Evolutionary conservation across 2,329 filamentous ascomycete genomes (phyloP), one percentile per base, ranked within the genome.

Genomic region (Colletotrichum paranaense): DNA sequence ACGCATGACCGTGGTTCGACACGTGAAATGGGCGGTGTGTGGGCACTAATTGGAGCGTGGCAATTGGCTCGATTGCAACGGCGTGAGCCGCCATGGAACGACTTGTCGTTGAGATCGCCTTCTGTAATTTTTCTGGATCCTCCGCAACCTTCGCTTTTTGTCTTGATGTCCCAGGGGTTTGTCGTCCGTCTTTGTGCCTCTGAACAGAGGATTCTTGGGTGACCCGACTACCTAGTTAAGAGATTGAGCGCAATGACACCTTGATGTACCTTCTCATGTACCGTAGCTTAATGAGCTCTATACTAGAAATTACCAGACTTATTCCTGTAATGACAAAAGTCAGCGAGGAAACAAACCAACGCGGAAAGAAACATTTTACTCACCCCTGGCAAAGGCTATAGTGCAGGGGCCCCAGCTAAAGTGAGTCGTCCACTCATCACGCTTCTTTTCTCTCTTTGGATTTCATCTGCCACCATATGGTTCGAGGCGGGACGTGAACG

Each of bases 1-100:
- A 60, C 71, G 67, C 67, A 66, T 73, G 71, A 73, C 67, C 16
- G 56, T 73, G 55, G 71, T 73, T 73, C 71, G 71, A 73, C 71
- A 73, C 56, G 71, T 73, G 67, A 73, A 73, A 64, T 68, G 53
- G 49, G 71, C 71, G 71, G 71, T 73, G 70, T 70, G 71, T 73
- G 71, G 71, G 62, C 46, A 70, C 62, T n/a, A 24, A 56, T 71
- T 65, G 46, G 56, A 42, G 30, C 16, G n/a, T 56, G 57, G 12
- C 62, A 35, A 73, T 73, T 73, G 71, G 71, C 28, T 55, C 30
- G 52, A 66, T 57, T 42, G 32, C 49, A 24, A 62, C 67, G 67
- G 60, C 62, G 67, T 67, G 67, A 66, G 67, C 71, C 71, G 71
- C 67, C 22, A 62, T 73, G 67, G 71, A 56, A 66, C 67, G 71